phyloP scores from a whole-genome alignment of 306 rosid species.

The Benincasa hispida region DNA sequence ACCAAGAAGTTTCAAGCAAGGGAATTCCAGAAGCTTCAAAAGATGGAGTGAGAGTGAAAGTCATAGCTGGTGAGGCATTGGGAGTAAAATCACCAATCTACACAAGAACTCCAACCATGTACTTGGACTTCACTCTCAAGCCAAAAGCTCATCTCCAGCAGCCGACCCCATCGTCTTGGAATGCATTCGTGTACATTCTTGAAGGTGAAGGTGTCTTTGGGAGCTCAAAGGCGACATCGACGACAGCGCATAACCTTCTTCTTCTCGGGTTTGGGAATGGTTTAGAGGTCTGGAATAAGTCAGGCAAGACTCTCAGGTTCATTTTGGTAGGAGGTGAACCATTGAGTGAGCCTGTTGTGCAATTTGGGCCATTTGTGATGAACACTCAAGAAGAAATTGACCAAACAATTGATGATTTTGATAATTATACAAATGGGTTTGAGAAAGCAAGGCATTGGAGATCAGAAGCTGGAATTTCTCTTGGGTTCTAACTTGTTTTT shows the following conservation, averaged over 20 bases:
- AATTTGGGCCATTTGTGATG: conserved; percentile 97
- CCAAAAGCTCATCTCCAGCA: conserved; percentile 66
- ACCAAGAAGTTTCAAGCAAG: conserved; percentile 72
- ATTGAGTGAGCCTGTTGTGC: conserved; percentile 61
- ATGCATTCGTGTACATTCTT: conserved; percentile 70
- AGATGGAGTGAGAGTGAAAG: conserved; percentile 78
- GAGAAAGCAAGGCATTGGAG: conserved; percentile 94
- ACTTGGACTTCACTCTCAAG: conserved; percentile 70
- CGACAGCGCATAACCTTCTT: conserved; percentile 54
- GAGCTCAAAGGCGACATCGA: conserved; percentile 25
- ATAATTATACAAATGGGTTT: conserved; percentile 70
- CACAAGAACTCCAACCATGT: conserved; percentile 93
- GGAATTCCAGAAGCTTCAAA: conserved; percentile 48
- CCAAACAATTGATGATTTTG: conserved; percentile 79
- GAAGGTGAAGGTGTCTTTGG: conserved; percentile 93
- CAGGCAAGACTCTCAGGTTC: conserved; percentile 49
- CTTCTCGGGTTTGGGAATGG: conserved; percentile 78
- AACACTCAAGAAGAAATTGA: conserved; percentile 80
- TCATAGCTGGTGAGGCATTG: conserved; percentile 86
- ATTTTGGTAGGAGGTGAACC: conserved; percentile 84
- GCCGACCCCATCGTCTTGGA: conserved; percentile 67
- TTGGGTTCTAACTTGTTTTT: conserved; percentile 16
- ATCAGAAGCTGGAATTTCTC: conserved; percentile 36
- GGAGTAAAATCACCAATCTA: conserved; percentile 72
- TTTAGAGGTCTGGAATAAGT: conserved; percentile 76